A percentile compares a stretch with the other conserved stretches of the same genome.
Evolutionary conservation across 179 eudicot genomes (phyloP).

Genomic region (Beta lomatogona): DNA sequence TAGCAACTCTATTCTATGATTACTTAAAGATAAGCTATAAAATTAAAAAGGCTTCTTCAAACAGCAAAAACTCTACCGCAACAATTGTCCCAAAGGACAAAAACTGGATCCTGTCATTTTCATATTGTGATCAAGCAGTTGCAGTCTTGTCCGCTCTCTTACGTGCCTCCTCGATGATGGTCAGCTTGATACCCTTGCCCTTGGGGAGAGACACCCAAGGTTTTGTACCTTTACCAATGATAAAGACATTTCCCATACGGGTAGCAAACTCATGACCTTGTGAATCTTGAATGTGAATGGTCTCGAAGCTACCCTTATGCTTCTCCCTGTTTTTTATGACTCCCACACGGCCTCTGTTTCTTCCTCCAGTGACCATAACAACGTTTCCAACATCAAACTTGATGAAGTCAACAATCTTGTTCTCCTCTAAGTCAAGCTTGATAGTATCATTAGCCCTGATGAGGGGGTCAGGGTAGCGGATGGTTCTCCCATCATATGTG

Average conservation of each 20-base stretch:
- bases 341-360: conserved; percentile 66
- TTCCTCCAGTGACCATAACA: conserved; percentile 69
- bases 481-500: conserved; percentile 48
- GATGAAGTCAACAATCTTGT: conserved; percentile 61
- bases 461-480: conserved; percentile 38
- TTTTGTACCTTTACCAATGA: conserved; percentile 63
- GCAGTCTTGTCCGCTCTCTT: conserved; percentile 35
- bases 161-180: conserved; percentile 57
- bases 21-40: background rate
- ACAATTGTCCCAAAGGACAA: background rate
- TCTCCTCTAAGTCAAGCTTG: conserved; percentile 54
- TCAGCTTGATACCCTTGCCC: conserved; percentile 66
- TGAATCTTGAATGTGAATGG: no score
- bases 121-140: conserved; percentile 19
- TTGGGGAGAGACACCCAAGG: conserved; percentile 68
- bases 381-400: conserved; percentile 71
- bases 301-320: no score
- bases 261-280: conserved; percentile 16
- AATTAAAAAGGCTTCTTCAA: background rate
- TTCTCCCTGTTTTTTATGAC: no score
- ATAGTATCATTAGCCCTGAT: conserved; percentile 64
- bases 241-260: conserved; percentile 57
- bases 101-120: background rate
- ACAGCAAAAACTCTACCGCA: conserved; percentile 3
- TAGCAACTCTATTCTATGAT: conserved; percentile 12